Base-by-base conservation (phyloP, 345 rosid genomes). In the Ceriops tagal region DNA sequence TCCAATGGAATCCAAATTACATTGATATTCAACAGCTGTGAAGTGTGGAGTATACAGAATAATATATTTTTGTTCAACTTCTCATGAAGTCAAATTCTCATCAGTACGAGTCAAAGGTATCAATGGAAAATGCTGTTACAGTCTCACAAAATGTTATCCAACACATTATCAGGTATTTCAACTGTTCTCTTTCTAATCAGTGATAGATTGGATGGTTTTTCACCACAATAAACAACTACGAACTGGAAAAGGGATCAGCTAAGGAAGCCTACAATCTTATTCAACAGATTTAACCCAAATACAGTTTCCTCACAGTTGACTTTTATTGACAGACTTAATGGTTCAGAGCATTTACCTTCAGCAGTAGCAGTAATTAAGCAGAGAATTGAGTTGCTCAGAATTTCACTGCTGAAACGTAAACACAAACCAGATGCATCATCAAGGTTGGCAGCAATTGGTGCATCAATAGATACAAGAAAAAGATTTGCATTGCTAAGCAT, bases 291-390 rank as follows among this genome's bases (percentile, higher is more conserved):
- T 66, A 89, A 75, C 73, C 96, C 99, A 67, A 95, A 92, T 22
- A 95, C 92, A 0, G 97, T 91, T 78, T 95, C 97, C 80, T 95
- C 91, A 60, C 97, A 92, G 69, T 95, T 95, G 74, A 92, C 84
- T 84, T 95, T 92, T 4, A 87, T 73, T 8, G 76, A 77, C 58
- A 86, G 47, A 30, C 83, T 81, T 70, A 95, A 72, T 57, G 84
- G 89, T 63, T 92, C 89, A 1, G 78, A 80, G 85, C 95, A 88
- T 80, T 88, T 92, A 75, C 99, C 99, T 85, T 92, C 87, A 30
- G 90, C 83, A 21, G 83, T 86, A 58, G 87, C 68, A 53, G 96
- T 87, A 71, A 89, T 84, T 73, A 95, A 85, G 86, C 96, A 89
- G 65, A 91, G 86, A 39, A 84, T 65, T 57, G 88, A 86, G 76